Base-by-base conservation (phyloP, 139 green algal species). In the Chlamydomonas schloesseri region DNA sequence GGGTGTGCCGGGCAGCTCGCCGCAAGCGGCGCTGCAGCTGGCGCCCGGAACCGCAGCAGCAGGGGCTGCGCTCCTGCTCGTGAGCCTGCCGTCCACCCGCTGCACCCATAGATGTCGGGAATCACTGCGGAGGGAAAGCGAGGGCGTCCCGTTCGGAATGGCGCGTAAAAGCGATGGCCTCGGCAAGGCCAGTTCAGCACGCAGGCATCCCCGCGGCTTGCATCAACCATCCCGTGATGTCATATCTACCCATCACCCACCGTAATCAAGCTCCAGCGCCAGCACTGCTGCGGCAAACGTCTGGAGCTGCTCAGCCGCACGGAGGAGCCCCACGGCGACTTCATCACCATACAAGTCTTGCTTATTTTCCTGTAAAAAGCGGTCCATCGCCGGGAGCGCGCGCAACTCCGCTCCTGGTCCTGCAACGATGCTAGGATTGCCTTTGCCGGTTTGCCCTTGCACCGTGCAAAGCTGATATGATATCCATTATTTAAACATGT, bases 241-340 rank as follows among this genome's bases (percentile, higher is more conserved):
- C 13, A 67, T 14, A 0, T 10, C n/a, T 31, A 24, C 10, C 72
- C 8, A 26, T n/a, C 26, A 31, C 62, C 42, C n/a, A 62, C 75
- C 75, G 42, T 82, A 82, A 34, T 83, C 62, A 3, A 83, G 77
- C 62, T 83, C 55, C 21, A 83, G 77, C 10, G 62, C 77, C 58
- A 83, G 77, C 29, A 73, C 26, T 3, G 58, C 33, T 15, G 76
- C 74, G 28, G 74, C 76, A 28, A 73, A 83, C 11, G 21, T 20
- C 76, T 83, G 58, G 2, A 83, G 60, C 57, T 83, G 76, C 9
- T 23, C 36, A 24, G 76, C 58, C 11, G n/a, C 58, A 10, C 60
- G 76, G 5, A 83, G 76, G 36, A 83, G 29, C 14, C 5, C 75
- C 8, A 58, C 36, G 1, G 50, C 58, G 0, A 72, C 58, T 60